Base-by-base conservation (phyloP, 257 asterid species). In the Salvia miltiorrhiza region DNA sequence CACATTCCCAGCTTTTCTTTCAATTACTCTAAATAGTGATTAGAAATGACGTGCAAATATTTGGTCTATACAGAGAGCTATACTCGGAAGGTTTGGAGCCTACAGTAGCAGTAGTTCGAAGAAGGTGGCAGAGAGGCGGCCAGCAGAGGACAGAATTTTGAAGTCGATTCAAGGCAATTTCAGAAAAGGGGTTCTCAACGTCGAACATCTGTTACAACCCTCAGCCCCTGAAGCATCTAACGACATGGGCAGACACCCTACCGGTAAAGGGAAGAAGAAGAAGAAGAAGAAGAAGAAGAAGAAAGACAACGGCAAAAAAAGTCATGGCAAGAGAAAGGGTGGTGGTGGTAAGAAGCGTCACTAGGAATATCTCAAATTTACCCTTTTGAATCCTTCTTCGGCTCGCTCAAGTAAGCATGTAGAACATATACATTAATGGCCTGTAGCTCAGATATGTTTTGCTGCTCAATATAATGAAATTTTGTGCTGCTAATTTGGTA, bases 151-250 rank as follows among this genome's bases (percentile, higher is more conserved):
- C 39, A 79, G 87, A 76, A 81, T 87, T 62, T 74, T 90, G 80
- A 88, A 67, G 84, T 70, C 98, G 0, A 83, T 82, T 13, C 90
- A 69, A 65, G 98, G 96, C 32, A 43, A 76, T 73, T 90, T 93
- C 74, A 88, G 85, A 77, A 88, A 93, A 21, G 96, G 98, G 1
- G 87, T 93, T 63, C 96, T 93, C 65, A 83, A 93, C 69, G 98
- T 90, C 40, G 83, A 82, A 53, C 81, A 82, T 68, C 61, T 90
- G n/a, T 71, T 90, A 52, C 59, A 65, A 48, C 76, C 90, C 65
- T 73, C 93, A 11, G 73, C 81, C 7, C 83, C 94, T 14, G 80
- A 75, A 63, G 78, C 63, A 44, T 26, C 58, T 2, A 73, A 72
- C 17, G 82, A 70, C 2, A 63, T 63, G 13, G 73, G 66, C 23